phyloP scores from a whole-genome alignment of 2,329 filamentous ascomycete genomes.

The Bipolaris gigantea region DNA sequence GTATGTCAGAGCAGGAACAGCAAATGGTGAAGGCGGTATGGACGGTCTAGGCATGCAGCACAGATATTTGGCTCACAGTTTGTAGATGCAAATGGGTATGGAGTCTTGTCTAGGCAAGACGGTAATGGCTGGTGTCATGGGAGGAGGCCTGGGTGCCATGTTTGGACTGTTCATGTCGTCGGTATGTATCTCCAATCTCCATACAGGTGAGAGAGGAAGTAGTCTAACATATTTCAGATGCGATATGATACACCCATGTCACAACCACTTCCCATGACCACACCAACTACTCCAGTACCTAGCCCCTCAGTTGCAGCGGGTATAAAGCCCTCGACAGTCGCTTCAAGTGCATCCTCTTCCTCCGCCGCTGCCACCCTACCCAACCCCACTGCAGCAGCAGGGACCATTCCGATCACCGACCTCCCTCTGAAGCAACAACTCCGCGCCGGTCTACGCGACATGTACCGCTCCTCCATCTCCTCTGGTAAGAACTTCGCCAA shows the following conservation, averaged over 20 bases:
- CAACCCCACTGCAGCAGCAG: slow-evolving; percentile 46
- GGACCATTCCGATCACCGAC: slow-evolving; percentile 52
- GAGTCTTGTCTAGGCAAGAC: slow-evolving; percentile 91
- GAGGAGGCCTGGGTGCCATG: slow-evolving; percentile 88
- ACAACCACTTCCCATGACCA: slow-evolving; percentile 40
- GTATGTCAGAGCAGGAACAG: slow-evolving; percentile 50
- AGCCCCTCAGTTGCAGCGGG: slow-evolving; percentile 9
- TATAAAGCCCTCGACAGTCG: slow-evolving; percentile 8
- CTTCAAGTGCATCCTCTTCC: slow-evolving; percentile 38
- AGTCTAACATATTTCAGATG: slow-evolving; percentile 64
- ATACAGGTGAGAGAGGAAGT: neutral
- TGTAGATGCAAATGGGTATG: slow-evolving; percentile 83
- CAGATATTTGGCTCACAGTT: neutral
- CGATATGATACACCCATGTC: slow-evolving; percentile 92
- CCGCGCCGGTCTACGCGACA: slow-evolving; percentile 85
- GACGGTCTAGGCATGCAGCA: neutral
- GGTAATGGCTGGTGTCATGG: slow-evolving; percentile 86
- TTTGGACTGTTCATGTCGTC: slow-evolving; percentile 99
- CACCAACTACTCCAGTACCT: slow-evolving; percentile 50
- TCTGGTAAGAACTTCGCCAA: slow-evolving; percentile 93
- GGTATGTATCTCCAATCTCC: slow-evolving; percentile 57
- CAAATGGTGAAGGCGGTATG: slow-evolving; percentile 54
- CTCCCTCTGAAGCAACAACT: slow-evolving; percentile 86
- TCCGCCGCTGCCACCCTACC: slow-evolving; percentile 68
- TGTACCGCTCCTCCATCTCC: slow-evolving; percentile 80